Evolutionary conservation across 2,329 filamentous ascomycete species (phyloP).

Genomic region (Penicillium sp.): DNA sequence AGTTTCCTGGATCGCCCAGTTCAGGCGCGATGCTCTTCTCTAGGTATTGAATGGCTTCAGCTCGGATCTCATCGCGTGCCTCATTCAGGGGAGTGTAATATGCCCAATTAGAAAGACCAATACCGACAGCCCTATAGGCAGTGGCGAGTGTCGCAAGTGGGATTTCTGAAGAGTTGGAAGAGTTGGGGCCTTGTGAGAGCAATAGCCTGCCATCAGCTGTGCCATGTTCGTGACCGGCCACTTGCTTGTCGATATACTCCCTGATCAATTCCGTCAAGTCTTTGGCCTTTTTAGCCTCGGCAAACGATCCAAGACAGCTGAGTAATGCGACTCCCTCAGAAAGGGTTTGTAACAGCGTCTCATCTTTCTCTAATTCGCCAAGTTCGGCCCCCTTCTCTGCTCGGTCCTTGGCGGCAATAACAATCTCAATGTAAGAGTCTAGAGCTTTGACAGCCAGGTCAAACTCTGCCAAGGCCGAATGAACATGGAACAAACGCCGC

Average conservation of each 20-base stretch:
- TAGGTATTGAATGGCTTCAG: constrained; percentile 69
- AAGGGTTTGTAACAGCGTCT: constrained; percentile 68
- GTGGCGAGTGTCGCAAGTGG: constrained; percentile 59
- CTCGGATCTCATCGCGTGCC: constrained; percentile 65
- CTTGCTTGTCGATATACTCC: constrained; percentile 63
- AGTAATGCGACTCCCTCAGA: constrained; percentile 74
- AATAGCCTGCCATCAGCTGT: constrained; percentile 20
- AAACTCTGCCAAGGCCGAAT: constrained; percentile 83
- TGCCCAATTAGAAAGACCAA: constrained; percentile 83
- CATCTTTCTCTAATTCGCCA: constrained; percentile 74
- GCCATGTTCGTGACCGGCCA: constrained; percentile 26
- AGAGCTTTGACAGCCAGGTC: constrained; percentile 86
- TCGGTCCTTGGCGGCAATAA: constrained; percentile 76
- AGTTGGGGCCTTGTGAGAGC: constrained; percentile 15
- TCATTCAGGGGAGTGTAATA: constrained; percentile 71
- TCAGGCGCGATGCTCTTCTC: constrained; percentile 66
- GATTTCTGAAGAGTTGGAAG: constrained; percentile 37
- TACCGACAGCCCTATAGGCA: constrained; percentile 77
- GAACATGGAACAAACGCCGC: constrained; percentile 78
- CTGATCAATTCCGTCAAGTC: constrained; percentile 67
- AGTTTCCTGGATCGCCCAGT: constrained; percentile 60
- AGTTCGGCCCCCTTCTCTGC: constrained; percentile 62
- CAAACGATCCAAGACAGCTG: constrained; percentile 70
- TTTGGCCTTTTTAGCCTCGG: constrained; percentile 73
- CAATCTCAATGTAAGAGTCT: constrained; percentile 84